Evolutionary conservation across 176 grass and related monocot species (phyloP), one percentile per base, ranked within the genome.

Genomic region (Areca catechu): DNA sequence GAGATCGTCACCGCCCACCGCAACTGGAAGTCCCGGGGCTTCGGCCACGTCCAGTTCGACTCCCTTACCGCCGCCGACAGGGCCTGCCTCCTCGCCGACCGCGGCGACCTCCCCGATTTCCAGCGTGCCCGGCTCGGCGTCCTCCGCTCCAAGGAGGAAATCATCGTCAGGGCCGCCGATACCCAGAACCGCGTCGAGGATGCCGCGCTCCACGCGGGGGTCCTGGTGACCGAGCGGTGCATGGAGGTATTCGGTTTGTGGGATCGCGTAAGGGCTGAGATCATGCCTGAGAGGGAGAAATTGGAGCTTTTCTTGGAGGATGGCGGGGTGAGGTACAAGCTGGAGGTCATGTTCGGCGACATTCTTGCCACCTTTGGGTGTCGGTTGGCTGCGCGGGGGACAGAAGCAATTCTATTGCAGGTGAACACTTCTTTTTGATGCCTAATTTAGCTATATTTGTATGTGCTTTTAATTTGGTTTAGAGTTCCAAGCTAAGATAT

Each of bases 321-420:
- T 56, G 68, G 67, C 16, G 82, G 74, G 19, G 53, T 24, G 19
- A 77, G 72, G 43, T 82, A 85, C 79, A 96, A 72, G 65, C 83
- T 96, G 16, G 86, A 87, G 71, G 70, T 90, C 19, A 49, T 76
- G 72, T 96, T 96, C 5, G 71, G 77, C 48, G 92, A 90, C 57
- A 85, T 96, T 51, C 62, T 75, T 30, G 78, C 85, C 48, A 85
- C 76, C 37, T 82, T 30, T 19, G 66, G 69, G 3, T 96, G 86
- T 66, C 81, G 37, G 16, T 65, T 70, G 50, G 5, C 27, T 19
- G 34, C 37, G 71, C 56, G 69, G 24, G 65, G 58, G 37, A 43
- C 48, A 43, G 48, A 47, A 16, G 86, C 79, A 49, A 85, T 96
- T 73, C 69, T 96, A 65, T 58, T 90, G 20, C 86, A 84, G 86